These are phyloP conservation scores for Pugionium dolabratum DNA, from an alignment of 345 rosid genomes.

Conservation along the genomic window DNA sequence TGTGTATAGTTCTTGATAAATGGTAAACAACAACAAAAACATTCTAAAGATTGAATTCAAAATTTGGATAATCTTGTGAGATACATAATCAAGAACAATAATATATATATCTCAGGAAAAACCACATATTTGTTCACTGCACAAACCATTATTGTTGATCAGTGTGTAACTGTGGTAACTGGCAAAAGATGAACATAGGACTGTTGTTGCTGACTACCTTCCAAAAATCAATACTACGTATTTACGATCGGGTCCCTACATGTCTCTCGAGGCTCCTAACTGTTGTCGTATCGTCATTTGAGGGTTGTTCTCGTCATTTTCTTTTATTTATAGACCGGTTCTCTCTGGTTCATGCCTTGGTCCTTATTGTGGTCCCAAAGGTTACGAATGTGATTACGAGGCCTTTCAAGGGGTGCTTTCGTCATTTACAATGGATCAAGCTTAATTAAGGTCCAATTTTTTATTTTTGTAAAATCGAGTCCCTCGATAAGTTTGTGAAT, in stretches of 20 bases:
- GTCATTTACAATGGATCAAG: background rate
- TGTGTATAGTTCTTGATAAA: too few relatives aligned
- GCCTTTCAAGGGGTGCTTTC: background rate
- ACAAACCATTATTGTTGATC: constrained; percentile 18
- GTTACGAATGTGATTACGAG: constrained; percentile 14
- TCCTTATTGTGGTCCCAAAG: constrained; percentile 22
- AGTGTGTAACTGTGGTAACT: constrained; percentile 16
- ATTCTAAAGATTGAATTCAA: background rate
- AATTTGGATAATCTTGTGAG: background rate
- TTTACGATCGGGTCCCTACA: constrained; percentile 11
- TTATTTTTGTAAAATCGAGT: background rate
- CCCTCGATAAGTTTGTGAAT: constrained; percentile 11
- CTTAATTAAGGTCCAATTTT: background rate
- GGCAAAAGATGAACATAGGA: constrained; percentile 22
- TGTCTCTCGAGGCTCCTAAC: background rate
- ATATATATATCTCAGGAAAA: background rate
- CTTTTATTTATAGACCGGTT: background rate
- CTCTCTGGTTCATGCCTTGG: constrained; percentile 20
- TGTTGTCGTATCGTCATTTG: background rate
- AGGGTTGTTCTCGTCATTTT: constrained; percentile 21
- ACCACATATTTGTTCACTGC: background rate
- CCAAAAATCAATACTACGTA: background rate
- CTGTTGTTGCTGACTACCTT: constrained; percentile 24
- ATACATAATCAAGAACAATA: background rate
- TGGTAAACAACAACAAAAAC: too few relatives aligned